These are phyloP conservation scores for Elaeis guineensis DNA, from an alignment of 176 grass and related monocot genomes.

Conservation along the genomic window DNA sequence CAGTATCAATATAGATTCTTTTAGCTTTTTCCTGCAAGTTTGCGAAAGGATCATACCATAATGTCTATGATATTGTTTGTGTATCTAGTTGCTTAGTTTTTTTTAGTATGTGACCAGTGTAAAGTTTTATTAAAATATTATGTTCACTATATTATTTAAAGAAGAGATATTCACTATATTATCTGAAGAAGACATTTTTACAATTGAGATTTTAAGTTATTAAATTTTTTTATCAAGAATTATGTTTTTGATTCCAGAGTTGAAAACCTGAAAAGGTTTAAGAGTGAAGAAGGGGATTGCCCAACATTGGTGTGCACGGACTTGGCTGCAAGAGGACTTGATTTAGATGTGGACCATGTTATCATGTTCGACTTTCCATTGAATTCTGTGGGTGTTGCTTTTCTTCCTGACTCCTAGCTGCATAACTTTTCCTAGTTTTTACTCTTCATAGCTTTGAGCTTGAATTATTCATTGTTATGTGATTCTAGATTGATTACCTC, in stretches of 20 bases:
- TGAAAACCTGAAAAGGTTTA: constrained; percentile 93
- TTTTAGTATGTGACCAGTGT: no score
- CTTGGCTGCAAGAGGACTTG: constrained; percentile 89
- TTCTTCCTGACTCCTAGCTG: constrained; percentile 9
- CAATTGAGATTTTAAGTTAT: no score
- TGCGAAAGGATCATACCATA: no score
- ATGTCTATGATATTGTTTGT: no score
- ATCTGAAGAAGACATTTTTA: no score
- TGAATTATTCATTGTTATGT: neutral
- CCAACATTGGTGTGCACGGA: constrained; percentile 93
- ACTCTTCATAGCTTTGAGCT: no score
- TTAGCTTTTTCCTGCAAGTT: no score
- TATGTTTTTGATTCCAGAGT: constrained; percentile 46
- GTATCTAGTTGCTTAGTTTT: no score
- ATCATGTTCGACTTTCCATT: constrained; percentile 97
- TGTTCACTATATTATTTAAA: no score
- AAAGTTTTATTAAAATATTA: no score
- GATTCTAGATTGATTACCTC: constrained; percentile 86
- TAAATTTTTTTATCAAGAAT: neutral
- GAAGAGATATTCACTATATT: no score
- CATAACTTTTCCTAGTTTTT: constrained; percentile 10
- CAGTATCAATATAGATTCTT: no score
- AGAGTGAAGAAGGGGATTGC: constrained; percentile 94
- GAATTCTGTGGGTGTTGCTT: constrained; percentile 59
- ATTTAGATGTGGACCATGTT: constrained; percentile 95